Base-by-base conservation (phyloP, 208 protist species). In the Leptomonas seymouri region DNA sequence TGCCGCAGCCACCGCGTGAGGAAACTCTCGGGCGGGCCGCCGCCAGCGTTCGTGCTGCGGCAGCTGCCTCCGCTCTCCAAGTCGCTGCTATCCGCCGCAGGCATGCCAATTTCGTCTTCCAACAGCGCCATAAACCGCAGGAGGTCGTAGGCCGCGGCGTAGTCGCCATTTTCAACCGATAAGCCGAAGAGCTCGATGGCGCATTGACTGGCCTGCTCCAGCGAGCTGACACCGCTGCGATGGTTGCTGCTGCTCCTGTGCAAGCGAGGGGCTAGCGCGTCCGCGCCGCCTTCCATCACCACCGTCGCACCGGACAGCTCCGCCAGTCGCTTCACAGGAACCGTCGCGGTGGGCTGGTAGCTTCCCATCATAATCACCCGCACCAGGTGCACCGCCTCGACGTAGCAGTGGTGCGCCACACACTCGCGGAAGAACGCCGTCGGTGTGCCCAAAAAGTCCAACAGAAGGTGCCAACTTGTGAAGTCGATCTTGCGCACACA, bases 401-500 rank as follows among this genome's bases (percentile, higher is more conserved):
- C 72, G 63, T 88, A 78, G 57, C 78, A 77, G 45, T 72, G 39
- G 23, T 85, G 80, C n/a, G 85, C 63, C 11, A 95, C 30, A 50
- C 90, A 95, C 70, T 91, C 87, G 15, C 72, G 60, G 64, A 84
- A 95, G 44, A 95, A 45, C 23, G 87, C 77, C 39, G 82, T 53
- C 5, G 89, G 84, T 23, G 78, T 72, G 28, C 89, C 89, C 5
- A 94, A 59, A 53, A 89, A 73, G 63, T 91, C 86, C 20, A 90
- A 66, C 45, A 94, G 54, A n/a, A 89, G 44, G 36, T 65, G 74
- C 81, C 81, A 93, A 25, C 76, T 74, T 14, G 75, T 80, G 18
- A 84, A 71, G 55, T 93, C 90, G 49, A 91, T 73, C 73, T 92
- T 96, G 53, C 90, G 90, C 62, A 93, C 53, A 41, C 86, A 93